Evolutionary conservation across 208 protist genomes (phyloP), one percentile per base, ranked within the genome.

Genomic region (Leishmania major): DNA sequence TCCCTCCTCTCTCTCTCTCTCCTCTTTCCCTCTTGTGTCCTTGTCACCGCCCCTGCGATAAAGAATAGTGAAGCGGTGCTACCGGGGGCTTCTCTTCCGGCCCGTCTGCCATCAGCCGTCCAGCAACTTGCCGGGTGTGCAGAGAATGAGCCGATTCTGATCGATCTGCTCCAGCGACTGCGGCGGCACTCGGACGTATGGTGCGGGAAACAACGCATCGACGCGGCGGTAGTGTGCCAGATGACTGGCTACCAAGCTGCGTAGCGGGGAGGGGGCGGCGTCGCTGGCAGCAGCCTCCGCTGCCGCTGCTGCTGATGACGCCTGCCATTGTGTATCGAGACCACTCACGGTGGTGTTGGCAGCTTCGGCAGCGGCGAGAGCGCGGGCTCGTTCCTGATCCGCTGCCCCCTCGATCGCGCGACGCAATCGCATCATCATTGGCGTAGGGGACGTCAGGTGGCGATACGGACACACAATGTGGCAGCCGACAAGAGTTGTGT

Each of bases 391-490:
- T 5, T 60, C 35, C 35, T 70, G 59, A 31, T 85, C 82, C 15
- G 64, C 77, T 6, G 79, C 37, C 15, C 4, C 25, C 66, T 86
- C 78, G 19, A 86, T 37, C 28, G 83, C 73, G 66, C 64, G 76
- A 19, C 83, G 83, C 19, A 86, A 19, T 11, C 78, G 77, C 51
- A 47, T 13, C 74, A 82, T 71, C 72, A 70, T n/a, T 37, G 59
- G 47, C 8, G 53, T 69, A 71, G 57, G 82, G 40, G 62, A 51
- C 66, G 57, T 57, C 67, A 67, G 40, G 57, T 86, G 78, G 11
- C 89, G 88, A 57, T 89, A 94, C 19, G 94, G 94, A 57, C 92
- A 95, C 1, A 97, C 85, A 60, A 97, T 83, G 74, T 97, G 91
- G 2, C 90, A 86, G 0, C 92, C 87, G 15, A 92, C 89, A 25